These are phyloP conservation scores for Peronosclerospora sorghi DNA, from an alignment of 352 stramenopile genomes.

Conservation along the genomic window DNA sequence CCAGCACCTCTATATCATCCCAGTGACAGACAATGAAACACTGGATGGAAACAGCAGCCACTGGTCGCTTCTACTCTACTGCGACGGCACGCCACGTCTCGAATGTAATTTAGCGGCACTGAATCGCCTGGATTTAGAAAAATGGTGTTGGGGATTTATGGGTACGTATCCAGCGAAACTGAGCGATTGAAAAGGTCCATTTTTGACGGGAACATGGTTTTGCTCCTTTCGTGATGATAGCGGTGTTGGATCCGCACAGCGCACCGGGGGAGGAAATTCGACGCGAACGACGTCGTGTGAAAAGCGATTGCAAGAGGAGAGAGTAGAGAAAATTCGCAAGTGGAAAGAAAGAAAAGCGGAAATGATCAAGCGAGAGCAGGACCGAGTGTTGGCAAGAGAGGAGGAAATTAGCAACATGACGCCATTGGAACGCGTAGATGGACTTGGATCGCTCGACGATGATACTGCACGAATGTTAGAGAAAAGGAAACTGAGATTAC, in stretches of 20 bases:
- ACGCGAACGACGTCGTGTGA: constrained; percentile 39
- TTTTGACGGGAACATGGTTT: no score
- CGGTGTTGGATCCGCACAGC: constrained; percentile 60
- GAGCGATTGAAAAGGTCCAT: no score
- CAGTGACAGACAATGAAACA: no score
- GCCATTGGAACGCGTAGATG: constrained; percentile 52
- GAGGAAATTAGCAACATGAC: constrained; percentile 73
- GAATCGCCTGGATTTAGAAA: constrained; percentile 74
- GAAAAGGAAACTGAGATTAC: constrained; percentile 61
- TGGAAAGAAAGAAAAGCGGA: constrained; percentile 54
- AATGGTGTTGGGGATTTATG: constrained; percentile 68
- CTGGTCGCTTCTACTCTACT: no score
- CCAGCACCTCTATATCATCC: no score
- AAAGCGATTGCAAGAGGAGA: constrained; percentile 44
- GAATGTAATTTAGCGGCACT: constrained; percentile 62
- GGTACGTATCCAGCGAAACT: no score
- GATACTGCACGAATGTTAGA: constrained; percentile 60
- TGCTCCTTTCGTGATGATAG: no score
- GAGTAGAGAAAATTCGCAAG: constrained; percentile 53
- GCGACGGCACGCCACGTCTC: constrained; percentile 27
- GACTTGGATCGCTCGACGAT: constrained; percentile 57
- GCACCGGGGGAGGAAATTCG: constrained; percentile 46
- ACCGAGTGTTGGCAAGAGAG: constrained; percentile 41
- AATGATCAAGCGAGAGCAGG: constrained; percentile 42
- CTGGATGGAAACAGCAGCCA: no score